These are phyloP conservation scores for Penicillium lividum DNA, from an alignment of 495 filamentous ascomycete species.

Conservation along the genomic window DNA sequence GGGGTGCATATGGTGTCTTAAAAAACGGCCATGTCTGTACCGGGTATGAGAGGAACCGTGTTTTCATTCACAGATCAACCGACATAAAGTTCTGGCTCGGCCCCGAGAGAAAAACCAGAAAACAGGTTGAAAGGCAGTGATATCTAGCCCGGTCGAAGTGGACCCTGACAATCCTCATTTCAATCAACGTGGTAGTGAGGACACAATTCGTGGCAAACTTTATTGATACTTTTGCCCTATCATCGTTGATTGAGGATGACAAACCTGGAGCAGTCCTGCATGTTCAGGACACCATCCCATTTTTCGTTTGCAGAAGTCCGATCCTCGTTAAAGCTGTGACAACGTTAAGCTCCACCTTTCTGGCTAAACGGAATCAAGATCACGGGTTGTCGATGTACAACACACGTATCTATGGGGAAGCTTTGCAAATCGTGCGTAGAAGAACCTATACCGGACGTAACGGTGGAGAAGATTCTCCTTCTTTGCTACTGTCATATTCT, in stretches of 20 bases:
- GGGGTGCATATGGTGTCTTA: conserved; percentile 28
- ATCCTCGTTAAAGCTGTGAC: conserved; percentile 25
- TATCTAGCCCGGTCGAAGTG: conserved; percentile 1
- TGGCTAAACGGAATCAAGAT: conserved; percentile 25
- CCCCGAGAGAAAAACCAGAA: background rate
- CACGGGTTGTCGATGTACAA: conserved; percentile 23
- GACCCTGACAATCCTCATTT: conserved; percentile 18
- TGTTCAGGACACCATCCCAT: conserved; percentile 19
- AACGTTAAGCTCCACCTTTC: conserved; percentile 22
- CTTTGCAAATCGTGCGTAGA: conserved; percentile 19
- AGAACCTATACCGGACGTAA: conserved; percentile 17
- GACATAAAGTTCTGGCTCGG: conserved; percentile 11
- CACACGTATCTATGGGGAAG: conserved; percentile 24
- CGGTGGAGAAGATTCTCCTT: conserved; percentile 23
- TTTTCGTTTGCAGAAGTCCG: conserved; percentile 15
- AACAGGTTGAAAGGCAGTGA: background rate
- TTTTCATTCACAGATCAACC: conserved; percentile 22
- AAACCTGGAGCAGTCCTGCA: conserved; percentile 4
- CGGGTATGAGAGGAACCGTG: conserved; percentile 23
- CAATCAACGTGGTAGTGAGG: conserved; percentile 19
- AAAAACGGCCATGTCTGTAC: conserved; percentile 31
- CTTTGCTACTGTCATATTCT: conserved; percentile 29
- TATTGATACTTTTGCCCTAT: conserved; percentile 15
- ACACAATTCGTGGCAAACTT: conserved; percentile 21
- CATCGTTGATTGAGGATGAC: conserved; percentile 6